Percentiles rank a stretch among this genome's conserved stretches.
These are phyloP conservation scores for Coffea eugenioides DNA, from an alignment of 257 asterid genomes.

Conservation along the genomic window DNA sequence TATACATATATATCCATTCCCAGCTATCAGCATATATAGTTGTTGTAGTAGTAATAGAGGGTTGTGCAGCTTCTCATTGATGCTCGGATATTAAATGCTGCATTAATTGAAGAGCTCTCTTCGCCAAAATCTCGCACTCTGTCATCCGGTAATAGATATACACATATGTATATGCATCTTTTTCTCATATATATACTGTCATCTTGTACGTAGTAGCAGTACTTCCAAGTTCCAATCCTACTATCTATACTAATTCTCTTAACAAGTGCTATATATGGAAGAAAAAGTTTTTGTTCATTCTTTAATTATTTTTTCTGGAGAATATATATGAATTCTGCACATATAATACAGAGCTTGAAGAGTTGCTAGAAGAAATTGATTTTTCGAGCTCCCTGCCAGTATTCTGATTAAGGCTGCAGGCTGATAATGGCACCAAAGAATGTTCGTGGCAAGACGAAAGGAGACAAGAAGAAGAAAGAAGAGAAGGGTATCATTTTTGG, in stretches of 20 bases:
- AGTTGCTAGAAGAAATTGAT: not conserved
- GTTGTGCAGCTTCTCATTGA: not conserved
- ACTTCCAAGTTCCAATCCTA: too few species aligned
- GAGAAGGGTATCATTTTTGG: conserved; percentile 56
- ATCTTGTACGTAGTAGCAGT: not conserved
- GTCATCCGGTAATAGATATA: conserved; percentile 1
- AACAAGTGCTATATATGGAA: too few species aligned
- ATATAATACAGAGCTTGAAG: not conserved
- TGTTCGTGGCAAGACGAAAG: conserved; percentile 80
- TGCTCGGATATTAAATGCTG: conserved; percentile 38
- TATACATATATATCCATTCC: not conserved
- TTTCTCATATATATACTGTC: not conserved
- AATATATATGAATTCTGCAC: not conserved
- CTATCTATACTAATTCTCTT: too few species aligned
- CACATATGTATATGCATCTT: not conserved
- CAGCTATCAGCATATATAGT: not conserved
- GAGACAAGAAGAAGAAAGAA: conserved; percentile 95
- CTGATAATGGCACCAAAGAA: conserved; percentile 85
- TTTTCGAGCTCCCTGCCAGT: not conserved
- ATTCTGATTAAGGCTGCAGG: not conserved
- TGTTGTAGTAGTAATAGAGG: not conserved
- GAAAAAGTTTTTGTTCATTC: too few species aligned
- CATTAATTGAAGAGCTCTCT: conserved; percentile 47
- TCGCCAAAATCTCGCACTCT: conserved; percentile 18
- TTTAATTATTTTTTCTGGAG: too few species aligned